A percentile compares a stretch with the other conserved stretches of the same genome.
Conservation (phyloP, 2,329 filamentous ascomycete species). For the Hymenoscyphus albidus region DNA sequence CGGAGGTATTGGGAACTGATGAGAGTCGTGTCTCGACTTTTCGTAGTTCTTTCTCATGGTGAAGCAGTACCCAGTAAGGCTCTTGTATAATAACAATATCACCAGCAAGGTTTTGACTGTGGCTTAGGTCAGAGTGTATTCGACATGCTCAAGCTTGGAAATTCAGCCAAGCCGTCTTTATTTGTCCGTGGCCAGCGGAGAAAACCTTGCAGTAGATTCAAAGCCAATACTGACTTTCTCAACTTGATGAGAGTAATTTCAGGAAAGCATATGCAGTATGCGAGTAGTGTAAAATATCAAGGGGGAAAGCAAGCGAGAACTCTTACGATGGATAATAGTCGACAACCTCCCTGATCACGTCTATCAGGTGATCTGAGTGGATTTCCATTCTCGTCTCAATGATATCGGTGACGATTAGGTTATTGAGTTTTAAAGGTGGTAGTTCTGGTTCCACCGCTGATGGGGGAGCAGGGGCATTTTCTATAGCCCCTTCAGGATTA, state of each 20-base stretch:
- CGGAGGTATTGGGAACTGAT: background rate
- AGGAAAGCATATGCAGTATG: background rate
- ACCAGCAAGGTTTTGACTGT: conserved; percentile 1
- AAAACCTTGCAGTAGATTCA: background rate
- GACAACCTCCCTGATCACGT: background rate
- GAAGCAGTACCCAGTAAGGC: background rate
- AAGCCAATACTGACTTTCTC: background rate
- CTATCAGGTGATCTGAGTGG: background rate
- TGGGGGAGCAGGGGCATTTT: background rate
- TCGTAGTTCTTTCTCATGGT: background rate
- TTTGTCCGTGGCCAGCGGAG: background rate
- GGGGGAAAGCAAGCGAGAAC: background rate
- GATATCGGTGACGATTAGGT: background rate
- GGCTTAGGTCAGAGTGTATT: background rate
- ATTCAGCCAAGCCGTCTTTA: background rate
- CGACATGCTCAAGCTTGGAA: too few relatives aligned
- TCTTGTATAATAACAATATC: conserved; percentile 1
- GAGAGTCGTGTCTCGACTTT: background rate
- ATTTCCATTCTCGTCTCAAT: background rate
- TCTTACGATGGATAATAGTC: conserved; percentile 1
- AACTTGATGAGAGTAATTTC: too few relatives aligned
- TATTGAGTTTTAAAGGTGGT: background rate
- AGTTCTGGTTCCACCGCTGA: background rate
- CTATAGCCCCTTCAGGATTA: background rate
- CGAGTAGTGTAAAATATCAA: background rate